Base-by-base conservation (phyloP, 1,284 basidiomycete species). In the Puccinia coronata region DNA sequence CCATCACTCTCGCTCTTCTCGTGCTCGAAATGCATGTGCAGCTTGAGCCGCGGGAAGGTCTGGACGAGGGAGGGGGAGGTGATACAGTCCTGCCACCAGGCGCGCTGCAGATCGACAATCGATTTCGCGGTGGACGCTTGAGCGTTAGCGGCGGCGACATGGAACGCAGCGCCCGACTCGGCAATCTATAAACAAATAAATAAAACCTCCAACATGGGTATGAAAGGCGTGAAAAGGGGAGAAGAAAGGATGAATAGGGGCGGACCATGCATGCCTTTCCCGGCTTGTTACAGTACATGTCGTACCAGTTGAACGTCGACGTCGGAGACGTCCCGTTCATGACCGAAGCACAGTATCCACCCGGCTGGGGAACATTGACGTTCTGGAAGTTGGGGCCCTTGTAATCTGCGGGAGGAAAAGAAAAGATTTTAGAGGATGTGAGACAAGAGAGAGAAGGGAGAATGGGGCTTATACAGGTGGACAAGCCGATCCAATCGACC, bases 401-500 rank as follows among this genome's bases (percentile, higher is more conserved):
- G 74, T 83, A 83, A 75, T 83, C 75, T 78, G 36, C 12, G 23
- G 39, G n/a, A 34, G 25, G 18, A 43, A 23, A 39, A 39, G 39
- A 67, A 28, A 67, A 18, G 43, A 28, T 2, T 2, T 12, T 6
- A n/a, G 12, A 67, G 65, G 2, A 25, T 5, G 39, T 6, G 39
- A 36, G 59, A 28, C 9, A 23, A 61, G 59, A 61, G 59, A 61
- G 59, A 36, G 59, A 36, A n/a, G n/a, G n/a, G 59, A 61, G 59
- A 41, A 41, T 6, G 8, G 57, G 14, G 39, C 43, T 55, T 12
- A 47, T n/a, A 77, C 74, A 77, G 34, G 74, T 82, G 11, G 85
- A 86, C 28, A 86, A 39, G 2, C 85, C 85, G 67, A 84, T 84
- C 85, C 85, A 86, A 82, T 86, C 85, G 59, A 86, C 85, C n/a